Base-by-base conservation (phyloP, 2,329 filamentous ascomycete species). In the Aspergillus sp. region DNA sequence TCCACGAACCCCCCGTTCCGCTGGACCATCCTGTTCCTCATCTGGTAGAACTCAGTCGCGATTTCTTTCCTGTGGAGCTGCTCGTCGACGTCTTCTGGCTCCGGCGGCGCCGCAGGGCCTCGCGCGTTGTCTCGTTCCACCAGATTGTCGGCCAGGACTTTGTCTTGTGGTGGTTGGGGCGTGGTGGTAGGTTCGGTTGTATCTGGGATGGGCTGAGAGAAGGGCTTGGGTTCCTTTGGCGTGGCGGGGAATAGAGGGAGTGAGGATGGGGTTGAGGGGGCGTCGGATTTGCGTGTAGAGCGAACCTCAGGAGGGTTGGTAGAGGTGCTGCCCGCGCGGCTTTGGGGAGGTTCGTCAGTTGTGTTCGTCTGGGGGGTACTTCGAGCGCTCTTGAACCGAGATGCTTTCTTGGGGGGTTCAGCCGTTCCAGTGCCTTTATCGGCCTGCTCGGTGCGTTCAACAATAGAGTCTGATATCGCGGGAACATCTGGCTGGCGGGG, bases 11-110 rank as follows among this genome's bases (percentile, higher is more conserved):
- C 86, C 32, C 86, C 86, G 47, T 91, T 77, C 46, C 78, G 74
- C 45, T 86, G 77, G 33, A 95, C 86, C 60, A 93, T 79, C 49
- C 74, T 75, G 53, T 88, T 93, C 13, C 89, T 80, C 57, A 84
- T 69, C 27, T 75, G 78, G 55, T 93, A 82, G 57, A 93, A 93
- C 52, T 93, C 83, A 24, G 76, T 74, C 5, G 83, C 80, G 10
- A 93, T 78, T 55, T 93, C 82, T 41, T 83, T 78, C 33, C 82
- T 73, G 31, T 89, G 67, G 17, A 88, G 64, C 13, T 76, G 69
- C 4, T 82, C 75, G 45, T 94, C 82, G 24, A 89, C 67, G 43
- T 83, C 79, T 44, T 82, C 74, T 0, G 75, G 74, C 39, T 70
- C 65, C 1, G 63, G 63, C 34, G 42, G 60, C 1, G 40, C 34